phyloP scores from a whole-genome alignment of 139 green algal genomes.

The Picochlorum sp. region DNA sequence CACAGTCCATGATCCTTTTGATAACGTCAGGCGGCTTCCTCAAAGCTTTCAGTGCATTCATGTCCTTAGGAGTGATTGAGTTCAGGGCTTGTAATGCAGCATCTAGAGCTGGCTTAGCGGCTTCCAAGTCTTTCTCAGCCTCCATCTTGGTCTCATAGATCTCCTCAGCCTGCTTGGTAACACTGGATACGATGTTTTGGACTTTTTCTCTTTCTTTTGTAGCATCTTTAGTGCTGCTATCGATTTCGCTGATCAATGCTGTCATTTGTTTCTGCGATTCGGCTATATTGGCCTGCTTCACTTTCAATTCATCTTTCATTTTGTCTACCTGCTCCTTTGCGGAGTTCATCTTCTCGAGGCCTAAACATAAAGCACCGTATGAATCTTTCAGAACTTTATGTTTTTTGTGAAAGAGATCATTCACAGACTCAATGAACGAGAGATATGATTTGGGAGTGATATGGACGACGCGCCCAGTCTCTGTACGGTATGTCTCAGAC shows the following conservation, averaged over 20 bases:
- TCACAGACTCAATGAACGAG: slow-evolving; percentile 83
- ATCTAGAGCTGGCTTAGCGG: slow-evolving; percentile 86
- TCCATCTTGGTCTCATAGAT: slow-evolving; percentile 71
- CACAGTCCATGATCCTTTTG: slow-evolving; percentile 93
- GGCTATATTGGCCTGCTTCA: slow-evolving; percentile 82
- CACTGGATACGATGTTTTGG: slow-evolving; percentile 71
- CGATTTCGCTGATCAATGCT: slow-evolving; percentile 83
- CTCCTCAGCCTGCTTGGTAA: slow-evolving; percentile 36
- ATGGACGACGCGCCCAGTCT: slow-evolving; percentile 72
- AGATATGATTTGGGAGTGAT: slow-evolving; percentile 92
- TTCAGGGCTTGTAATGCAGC: slow-evolving; percentile 78
- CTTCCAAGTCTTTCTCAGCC: slow-evolving; percentile 78
- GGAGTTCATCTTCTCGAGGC: slow-evolving; percentile 87
- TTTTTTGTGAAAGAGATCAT: slow-evolving; percentile 79
- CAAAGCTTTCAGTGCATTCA: slow-evolving; percentile 79
- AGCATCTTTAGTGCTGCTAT: slow-evolving; percentile 73
- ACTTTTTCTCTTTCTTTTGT: slow-evolving; percentile 80
- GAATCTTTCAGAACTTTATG: slow-evolving; percentile 36
- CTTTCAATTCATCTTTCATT: slow-evolving; percentile 79
- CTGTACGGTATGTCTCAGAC: background rate
- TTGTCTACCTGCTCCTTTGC: slow-evolving; percentile 82
- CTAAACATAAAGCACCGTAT: slow-evolving; percentile 54
- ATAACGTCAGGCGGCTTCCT: slow-evolving; percentile 93
- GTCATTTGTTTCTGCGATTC: slow-evolving; percentile 71
- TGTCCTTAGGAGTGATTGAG: slow-evolving; percentile 86